Evolutionary conservation across 805 yeast genomes (phyloP).

Genomic region (Debaryomyces tyrocola): DNA sequence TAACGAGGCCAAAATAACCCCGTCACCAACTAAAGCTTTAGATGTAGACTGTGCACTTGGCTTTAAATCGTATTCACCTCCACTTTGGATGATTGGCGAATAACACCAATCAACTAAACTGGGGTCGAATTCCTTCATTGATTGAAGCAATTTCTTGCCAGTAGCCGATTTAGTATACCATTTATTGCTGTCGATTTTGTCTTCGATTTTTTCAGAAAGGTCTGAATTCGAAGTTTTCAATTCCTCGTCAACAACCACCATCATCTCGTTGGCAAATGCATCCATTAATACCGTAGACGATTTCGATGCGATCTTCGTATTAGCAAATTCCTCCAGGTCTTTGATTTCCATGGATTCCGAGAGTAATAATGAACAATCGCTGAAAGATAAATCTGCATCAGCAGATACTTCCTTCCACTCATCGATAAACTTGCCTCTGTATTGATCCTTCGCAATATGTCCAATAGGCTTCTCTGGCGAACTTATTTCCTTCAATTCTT

Average conservation of each 20-base stretch:
- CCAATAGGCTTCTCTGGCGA: slow-evolving; percentile 51
- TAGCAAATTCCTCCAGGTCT: slow-evolving; percentile 73
- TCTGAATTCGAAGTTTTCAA: slow-evolving; percentile 68
- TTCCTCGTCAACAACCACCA: slow-evolving; percentile 84
- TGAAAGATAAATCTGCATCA: slow-evolving; percentile 36
- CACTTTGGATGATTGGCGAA: slow-evolving; percentile 87
- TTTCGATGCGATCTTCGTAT: slow-evolving; percentile 68
- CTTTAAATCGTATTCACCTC: slow-evolving; percentile 78
- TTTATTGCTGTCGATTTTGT: slow-evolving; percentile 71
- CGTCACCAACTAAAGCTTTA: slow-evolving; percentile 60
- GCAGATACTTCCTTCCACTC: slow-evolving; percentile 64
- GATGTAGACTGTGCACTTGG: slow-evolving; percentile 79
- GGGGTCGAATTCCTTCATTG: slow-evolving; percentile 61
- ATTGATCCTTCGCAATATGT: slow-evolving; percentile 69
- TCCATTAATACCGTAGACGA: slow-evolving; percentile 79
- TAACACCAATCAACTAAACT: slow-evolving; percentile 89
- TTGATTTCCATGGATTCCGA: slow-evolving; percentile 62
- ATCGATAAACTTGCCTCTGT: slow-evolving; percentile 77
- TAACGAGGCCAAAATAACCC: slow-evolving; percentile 78
- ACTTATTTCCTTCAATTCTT: slow-evolving; percentile 44
- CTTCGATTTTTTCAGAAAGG: slow-evolving; percentile 74
- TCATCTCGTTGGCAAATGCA: slow-evolving; percentile 83
- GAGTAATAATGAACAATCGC: slow-evolving; percentile 55
- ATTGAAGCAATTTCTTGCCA: slow-evolving; percentile 56
- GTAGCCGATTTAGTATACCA: slow-evolving; percentile 55